Conservation (phyloP, 2,329 filamentous ascomycete species). For the Colletotrichum shisoi region DNA sequence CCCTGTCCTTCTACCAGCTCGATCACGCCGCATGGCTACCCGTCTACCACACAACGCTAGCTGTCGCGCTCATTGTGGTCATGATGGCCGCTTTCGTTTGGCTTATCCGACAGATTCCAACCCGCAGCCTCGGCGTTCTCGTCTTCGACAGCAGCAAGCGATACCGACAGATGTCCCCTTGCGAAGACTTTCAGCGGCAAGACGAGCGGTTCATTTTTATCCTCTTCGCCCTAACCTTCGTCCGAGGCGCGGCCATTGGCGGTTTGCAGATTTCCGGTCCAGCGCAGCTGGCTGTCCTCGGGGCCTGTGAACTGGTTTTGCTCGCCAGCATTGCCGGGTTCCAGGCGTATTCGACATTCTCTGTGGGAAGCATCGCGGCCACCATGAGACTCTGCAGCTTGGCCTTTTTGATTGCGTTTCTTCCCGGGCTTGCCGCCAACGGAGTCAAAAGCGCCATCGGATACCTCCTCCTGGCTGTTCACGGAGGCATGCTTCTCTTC, state of each 20-base stretch:
- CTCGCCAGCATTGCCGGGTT: constrained; percentile 49
- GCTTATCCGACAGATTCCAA: constrained; percentile 43
- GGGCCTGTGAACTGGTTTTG: constrained; percentile 73
- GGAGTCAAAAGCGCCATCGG: constrained; percentile 72
- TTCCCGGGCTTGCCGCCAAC: constrained; percentile 69
- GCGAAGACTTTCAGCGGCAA: constrained; percentile 55
- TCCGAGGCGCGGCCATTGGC: constrained; percentile 72
- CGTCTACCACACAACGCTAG: constrained; percentile 48
- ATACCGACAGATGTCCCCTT: constrained; percentile 68
- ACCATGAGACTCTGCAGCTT: constrained; percentile 60
- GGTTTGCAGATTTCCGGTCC: constrained; percentile 65
- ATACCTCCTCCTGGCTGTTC: constrained; percentile 71
- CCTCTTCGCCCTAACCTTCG: constrained; percentile 68
- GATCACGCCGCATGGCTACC: constrained; percentile 39
- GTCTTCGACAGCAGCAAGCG: constrained; percentile 65
- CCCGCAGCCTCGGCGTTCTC: constrained; percentile 45
- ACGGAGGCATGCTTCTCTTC: constrained; percentile 71
- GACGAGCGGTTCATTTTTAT: constrained; percentile 63
- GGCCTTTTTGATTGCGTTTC: constrained; percentile 54
- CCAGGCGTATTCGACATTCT: constrained; percentile 35
- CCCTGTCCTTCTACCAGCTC: constrained; percentile 77
- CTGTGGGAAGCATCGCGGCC: constrained; percentile 30
- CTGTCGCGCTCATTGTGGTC: constrained; percentile 40
- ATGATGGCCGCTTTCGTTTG: constrained; percentile 45
- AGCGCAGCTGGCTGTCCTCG: constrained; percentile 72